Conservation (phyloP, 352 stramenopile genomes). For the Blastocystis sp. region DNA sequence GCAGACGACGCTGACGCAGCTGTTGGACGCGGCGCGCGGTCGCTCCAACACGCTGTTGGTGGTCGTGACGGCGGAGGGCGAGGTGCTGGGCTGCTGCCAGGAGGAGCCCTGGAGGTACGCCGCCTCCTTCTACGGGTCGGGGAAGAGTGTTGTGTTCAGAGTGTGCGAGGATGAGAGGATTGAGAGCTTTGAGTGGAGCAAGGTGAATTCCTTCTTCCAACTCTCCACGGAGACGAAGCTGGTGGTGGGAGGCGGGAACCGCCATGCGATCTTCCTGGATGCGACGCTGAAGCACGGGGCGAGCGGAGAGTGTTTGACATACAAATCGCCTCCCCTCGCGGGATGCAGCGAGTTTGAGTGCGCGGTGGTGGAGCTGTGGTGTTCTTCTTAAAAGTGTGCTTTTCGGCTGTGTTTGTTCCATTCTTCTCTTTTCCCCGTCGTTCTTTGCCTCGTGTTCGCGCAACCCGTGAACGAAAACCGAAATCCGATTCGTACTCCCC, state of each 20-base stretch:
- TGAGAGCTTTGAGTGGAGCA: constrained; percentile 34
- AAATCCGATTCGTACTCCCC: too few relatives aligned
- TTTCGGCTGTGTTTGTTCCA: too few relatives aligned
- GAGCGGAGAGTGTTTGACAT: constrained; percentile 55
- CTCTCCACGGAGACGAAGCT: constrained; percentile 36
- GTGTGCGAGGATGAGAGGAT: background rate
- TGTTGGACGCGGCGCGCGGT: constrained; percentile 40
- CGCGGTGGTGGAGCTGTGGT: constrained; percentile 34
- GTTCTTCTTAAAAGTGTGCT: background rate
- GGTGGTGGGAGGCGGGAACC: constrained; percentile 33
- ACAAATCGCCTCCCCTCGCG: background rate
- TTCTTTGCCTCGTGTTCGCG: too few relatives aligned
- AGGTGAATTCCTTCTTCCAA: constrained; percentile 12
- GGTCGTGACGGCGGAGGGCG: background rate
- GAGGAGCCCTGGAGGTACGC: constrained; percentile 24
- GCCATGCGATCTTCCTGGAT: constrained; percentile 21
- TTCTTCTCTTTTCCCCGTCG: too few relatives aligned
- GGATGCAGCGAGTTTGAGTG: constrained; percentile 50
- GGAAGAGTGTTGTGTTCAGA: constrained; percentile 22
- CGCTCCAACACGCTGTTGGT: constrained; percentile 1
- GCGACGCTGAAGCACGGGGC: background rate
- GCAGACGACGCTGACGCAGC: background rate
- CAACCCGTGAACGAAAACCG: too few relatives aligned
- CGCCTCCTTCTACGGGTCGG: constrained; percentile 4
- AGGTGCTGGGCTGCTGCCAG: background rate